Evolutionary conservation across 768 basidiomycete genomes (phyloP), one percentile per base, ranked within the genome.

Genomic region (Pholiota microspora): DNA sequence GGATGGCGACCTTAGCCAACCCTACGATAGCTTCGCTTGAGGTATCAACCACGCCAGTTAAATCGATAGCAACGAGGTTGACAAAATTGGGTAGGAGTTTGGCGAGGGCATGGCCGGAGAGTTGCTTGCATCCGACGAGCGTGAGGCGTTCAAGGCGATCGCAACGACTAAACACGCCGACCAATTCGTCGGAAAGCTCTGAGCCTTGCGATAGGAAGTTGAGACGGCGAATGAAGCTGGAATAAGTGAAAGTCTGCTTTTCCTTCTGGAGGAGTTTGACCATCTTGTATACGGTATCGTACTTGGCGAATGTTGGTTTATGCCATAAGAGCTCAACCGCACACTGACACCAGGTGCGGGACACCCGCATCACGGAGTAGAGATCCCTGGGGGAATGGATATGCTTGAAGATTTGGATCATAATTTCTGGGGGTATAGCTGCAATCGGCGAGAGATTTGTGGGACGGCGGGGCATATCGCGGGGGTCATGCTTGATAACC

Each of bases 321-420:
- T 94, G 88, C 95, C 95, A 99, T 21, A 98, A 78, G 18, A 98
- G 80, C 69, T 98, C 92, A 38, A 95, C 94, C 27, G 93, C 86
- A 70, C 94, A 97, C 67, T 95, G 89, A 77, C 94, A 98, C 94
- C 96, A 99, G 24, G 84, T 80, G 54, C 92, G 85, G 16, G 86
- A 94, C 24, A 98, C 94, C 53, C 88, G 84, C 56, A 95, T 78
- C 35, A 83, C 79, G 59, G 78, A 75, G 59, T 88, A 82, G 45
- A 98, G 79, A 69, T 96, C 91, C 55, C 80, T 77, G 27, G 86
- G 74, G 0, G 83, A 78, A 60, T 88, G 82, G 10, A 99, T 78
- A 62, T 94, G 84, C 60, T 88, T 90, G 61, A 99, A 81, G 64
- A 98, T 89, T 67, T 96, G 88, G 13, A 97, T 90, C 65, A 98